phyloP scores from a whole-genome alignment of 1,284 basidiomycete genomes.

The Cyathus olla region DNA sequence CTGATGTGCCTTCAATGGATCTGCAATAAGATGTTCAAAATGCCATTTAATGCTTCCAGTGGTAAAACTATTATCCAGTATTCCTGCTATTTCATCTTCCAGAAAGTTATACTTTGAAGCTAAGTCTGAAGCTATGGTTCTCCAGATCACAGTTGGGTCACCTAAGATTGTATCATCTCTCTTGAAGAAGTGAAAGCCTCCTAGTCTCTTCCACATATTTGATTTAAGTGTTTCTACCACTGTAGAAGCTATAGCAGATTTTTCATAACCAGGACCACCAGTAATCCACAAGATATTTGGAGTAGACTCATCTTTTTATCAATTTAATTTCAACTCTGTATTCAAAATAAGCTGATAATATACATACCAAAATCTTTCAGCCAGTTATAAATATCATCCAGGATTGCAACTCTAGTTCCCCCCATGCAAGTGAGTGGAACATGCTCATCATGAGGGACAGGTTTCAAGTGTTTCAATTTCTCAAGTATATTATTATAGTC shows the following conservation, averaged over 20 bases:
- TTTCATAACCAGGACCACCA: neutral
- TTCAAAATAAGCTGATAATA: too few relatives aligned
- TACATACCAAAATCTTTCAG: neutral
- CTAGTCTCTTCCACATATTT: neutral
- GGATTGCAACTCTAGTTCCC: neutral
- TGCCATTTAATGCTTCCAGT: neutral
- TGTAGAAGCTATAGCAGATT: constrained; percentile 2
- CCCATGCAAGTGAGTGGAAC: neutral
- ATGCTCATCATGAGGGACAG: neutral
- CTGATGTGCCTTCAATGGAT: neutral
- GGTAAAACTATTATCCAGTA: neutral
- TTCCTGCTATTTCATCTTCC: neutral
- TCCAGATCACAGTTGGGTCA: neutral
- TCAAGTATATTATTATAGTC: neutral
- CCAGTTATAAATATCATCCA: neutral
- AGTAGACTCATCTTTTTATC: neutral
- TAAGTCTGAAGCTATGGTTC: neutral
- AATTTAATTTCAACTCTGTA: neutral
- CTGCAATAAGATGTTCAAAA: neutral
- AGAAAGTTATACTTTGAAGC: neutral
- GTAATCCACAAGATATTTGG: constrained; percentile 1
- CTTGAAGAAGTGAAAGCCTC: neutral
- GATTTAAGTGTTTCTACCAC: neutral
- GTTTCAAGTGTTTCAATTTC: neutral
- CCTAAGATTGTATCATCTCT: neutral